phyloP scores from a whole-genome alignment of 2,329 filamentous ascomycete species.

The Clarireedia hainanense region DNA sequence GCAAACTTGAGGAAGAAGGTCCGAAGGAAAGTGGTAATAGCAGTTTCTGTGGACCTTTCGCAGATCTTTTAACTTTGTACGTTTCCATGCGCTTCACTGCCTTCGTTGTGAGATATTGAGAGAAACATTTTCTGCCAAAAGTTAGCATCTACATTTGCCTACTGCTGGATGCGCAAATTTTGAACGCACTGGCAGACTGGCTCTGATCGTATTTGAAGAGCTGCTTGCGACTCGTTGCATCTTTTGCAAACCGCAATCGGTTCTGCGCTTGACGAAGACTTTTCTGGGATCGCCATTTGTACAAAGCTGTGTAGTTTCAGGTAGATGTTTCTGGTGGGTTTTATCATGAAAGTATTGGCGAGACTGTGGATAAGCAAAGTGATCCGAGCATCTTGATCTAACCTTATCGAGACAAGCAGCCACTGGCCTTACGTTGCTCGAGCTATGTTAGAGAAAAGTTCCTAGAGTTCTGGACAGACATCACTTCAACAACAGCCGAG shows the following conservation, averaged over 20 bases:
- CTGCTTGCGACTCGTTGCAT: constrained; percentile 24
- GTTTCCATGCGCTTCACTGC: constrained; percentile 68
- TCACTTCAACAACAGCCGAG: background rate
- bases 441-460: background rate
- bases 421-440: constrained; percentile 8
- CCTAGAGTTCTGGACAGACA: background rate
- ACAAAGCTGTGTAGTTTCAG: background rate
- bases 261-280: background rate
- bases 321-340: constrained; percentile 4
- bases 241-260: constrained; percentile 20
- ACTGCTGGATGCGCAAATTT: background rate
- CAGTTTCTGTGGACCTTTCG: constrained; percentile 39
- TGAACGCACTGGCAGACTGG: constrained; percentile 26
- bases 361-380: constrained; percentile 2
- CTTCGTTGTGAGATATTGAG: constrained; percentile 70
- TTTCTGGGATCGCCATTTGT: constrained; percentile 9
- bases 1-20: constrained; percentile 67
- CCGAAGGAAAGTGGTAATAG: constrained; percentile 79
- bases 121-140: constrained; percentile 60
- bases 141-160: constrained; percentile 14
- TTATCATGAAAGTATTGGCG: background rate
- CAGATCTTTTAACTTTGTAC: constrained; percentile 43
- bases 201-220: constrained; percentile 28
- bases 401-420: background rate
- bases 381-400: background rate